Conservation (phyloP, 345 rosid species). For the Noccaea bulbosa region DNA sequence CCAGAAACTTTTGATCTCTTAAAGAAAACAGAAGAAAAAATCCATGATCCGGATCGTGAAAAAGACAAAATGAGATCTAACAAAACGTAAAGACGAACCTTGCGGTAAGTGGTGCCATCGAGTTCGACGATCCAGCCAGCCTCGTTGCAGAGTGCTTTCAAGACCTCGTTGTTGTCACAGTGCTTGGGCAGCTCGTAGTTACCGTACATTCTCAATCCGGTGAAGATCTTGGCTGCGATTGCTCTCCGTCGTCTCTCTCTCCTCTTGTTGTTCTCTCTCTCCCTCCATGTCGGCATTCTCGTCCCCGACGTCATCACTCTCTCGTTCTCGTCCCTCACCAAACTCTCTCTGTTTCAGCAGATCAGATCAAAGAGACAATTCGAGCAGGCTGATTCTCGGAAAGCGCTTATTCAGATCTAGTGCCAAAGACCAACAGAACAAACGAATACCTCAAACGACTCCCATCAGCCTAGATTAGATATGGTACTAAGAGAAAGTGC, state of each 20-base stretch:
- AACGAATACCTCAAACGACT: slow-evolving; percentile 12
- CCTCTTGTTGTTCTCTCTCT: slow-evolving; percentile 87
- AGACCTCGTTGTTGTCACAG: slow-evolving; percentile 90
- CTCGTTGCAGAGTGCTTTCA: slow-evolving; percentile 82
- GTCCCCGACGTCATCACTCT: slow-evolving; percentile 70
- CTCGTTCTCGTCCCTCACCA: background rate
- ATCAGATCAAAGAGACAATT: slow-evolving; percentile 39
- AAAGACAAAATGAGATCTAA: slow-evolving; percentile 29
- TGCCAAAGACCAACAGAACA: background rate
- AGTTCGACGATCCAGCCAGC: slow-evolving; percentile 90
- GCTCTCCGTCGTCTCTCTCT: slow-evolving; percentile 89
- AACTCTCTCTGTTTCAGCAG: slow-evolving; percentile 16
- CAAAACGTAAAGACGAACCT: slow-evolving; percentile 51
- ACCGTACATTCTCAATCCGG: slow-evolving; percentile 82
- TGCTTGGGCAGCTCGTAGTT: slow-evolving; percentile 90
- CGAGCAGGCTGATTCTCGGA: background rate
- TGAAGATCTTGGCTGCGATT: slow-evolving; percentile 80
- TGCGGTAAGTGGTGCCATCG: slow-evolving; percentile 88
- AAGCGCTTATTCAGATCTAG: slow-evolving; percentile 23
- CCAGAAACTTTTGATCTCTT: slow-evolving; percentile 2
- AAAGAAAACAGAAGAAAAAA: background rate
- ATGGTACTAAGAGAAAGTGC: background rate
- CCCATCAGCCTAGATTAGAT: slow-evolving; percentile 13
- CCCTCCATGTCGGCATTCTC: slow-evolving; percentile 85
- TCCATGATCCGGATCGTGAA: background rate